phyloP scores from a whole-genome alignment of 179 eudicot species.

The Carnegiea gigantea region DNA sequence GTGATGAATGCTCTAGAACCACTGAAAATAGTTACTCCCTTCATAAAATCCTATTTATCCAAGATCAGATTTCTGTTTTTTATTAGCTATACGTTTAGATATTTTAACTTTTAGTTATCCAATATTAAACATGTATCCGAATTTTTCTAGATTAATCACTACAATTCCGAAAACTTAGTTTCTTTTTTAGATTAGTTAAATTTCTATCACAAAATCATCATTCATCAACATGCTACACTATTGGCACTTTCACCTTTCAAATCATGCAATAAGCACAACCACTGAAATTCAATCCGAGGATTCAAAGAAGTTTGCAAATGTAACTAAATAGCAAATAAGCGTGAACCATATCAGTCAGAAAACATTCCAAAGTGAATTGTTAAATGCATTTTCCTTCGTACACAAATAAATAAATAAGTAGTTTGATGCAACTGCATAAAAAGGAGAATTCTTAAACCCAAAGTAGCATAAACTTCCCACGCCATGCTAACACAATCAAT shows the following conservation, averaged over 20 bases:
- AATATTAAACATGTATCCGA: too few relatives aligned
- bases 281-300: background rate
- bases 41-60: too few relatives aligned
- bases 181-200: too few relatives aligned
- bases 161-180: too few relatives aligned
- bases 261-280: background rate
- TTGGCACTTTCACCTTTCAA: background rate
- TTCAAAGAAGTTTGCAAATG: background rate
- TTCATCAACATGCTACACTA: background rate
- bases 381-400: background rate
- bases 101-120: too few relatives aligned
- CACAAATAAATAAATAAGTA: background rate
- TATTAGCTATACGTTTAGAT: too few relatives aligned
- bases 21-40: too few relatives aligned
- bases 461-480: background rate
- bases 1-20: too few relatives aligned
- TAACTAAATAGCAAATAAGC: background rate
- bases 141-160: too few relatives aligned
- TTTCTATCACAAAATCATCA: background rate
- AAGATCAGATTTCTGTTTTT: too few relatives aligned
- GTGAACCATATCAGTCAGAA: background rate
- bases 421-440: background rate
- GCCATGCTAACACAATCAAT: background rate
- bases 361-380: background rate
- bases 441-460: background rate